Conservation (phyloP, 1,139 yeast species). For the Kluyveromyces marxianus region DNA sequence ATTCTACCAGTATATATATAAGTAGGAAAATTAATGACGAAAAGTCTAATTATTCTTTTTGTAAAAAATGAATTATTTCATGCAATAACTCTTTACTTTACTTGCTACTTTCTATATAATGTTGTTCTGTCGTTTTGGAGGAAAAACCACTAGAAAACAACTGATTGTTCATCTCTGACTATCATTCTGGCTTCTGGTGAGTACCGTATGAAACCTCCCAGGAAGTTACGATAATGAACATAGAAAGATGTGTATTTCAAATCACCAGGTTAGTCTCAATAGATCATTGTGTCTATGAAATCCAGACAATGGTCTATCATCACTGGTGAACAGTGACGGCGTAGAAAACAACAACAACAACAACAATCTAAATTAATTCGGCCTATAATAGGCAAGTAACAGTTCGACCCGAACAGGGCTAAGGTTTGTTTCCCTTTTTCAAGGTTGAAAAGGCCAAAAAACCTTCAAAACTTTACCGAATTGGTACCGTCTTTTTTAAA, state of each 20-base stretch:
- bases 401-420: neutral
- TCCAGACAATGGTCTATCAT: neutral
- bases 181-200: constrained; percentile 2
- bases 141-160: neutral
- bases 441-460: neutral
- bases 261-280: neutral
- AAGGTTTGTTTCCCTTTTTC: neutral
- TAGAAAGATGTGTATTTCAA: neutral
- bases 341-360: no score
- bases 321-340: neutral
- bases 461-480: neutral
- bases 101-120: no score
- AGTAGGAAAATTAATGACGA: no score
- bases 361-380: neutral
- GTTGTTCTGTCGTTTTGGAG: no score
- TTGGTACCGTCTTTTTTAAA: constrained; percentile 2
- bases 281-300: neutral
- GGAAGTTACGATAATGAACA: constrained; percentile 5
- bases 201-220: neutral
- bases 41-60: no score
- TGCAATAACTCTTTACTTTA: no score
- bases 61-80: no score
- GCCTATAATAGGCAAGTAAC: neutral
- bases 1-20: no score
- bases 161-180: constrained; percentile 3